phyloP scores from a whole-genome alignment of 2,329 filamentous ascomycete species.

The Pseudogymnoascus sp. region DNA sequence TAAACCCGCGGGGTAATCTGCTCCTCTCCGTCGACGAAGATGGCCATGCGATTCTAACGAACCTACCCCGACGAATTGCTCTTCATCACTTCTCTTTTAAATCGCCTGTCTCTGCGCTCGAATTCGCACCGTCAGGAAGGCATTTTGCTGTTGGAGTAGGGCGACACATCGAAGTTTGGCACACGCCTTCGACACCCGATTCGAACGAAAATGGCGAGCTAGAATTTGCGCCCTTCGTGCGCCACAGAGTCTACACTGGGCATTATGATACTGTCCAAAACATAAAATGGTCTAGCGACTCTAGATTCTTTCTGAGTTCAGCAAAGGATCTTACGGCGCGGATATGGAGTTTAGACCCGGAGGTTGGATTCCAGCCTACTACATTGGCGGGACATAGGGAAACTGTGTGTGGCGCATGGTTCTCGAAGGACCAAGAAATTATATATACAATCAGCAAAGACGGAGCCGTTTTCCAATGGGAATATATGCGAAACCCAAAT shows the following conservation, averaged over 20 bases:
- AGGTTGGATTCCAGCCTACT: constrained; percentile 83
- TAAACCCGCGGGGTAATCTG: constrained; percentile 85
- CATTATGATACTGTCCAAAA: constrained; percentile 82
- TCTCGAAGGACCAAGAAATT: constrained; percentile 86
- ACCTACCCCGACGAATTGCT: constrained; percentile 74
- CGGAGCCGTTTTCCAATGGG: constrained; percentile 92
- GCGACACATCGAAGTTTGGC: constrained; percentile 88
- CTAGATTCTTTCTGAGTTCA: constrained; percentile 85
- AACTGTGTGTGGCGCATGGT: constrained; percentile 89
- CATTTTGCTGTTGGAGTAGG: constrained; percentile 87
- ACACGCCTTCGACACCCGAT: constrained; percentile 84
- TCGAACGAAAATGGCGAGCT: constrained; percentile 70
- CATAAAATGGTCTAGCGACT: constrained; percentile 94
- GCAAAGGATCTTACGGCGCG: constrained; percentile 87
- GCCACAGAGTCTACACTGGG: constrained; percentile 75
- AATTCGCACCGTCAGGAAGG: constrained; percentile 83
- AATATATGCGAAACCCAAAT: constrained; percentile 60
- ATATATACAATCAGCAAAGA: constrained; percentile 97
- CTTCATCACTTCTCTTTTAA: constrained; percentile 97
- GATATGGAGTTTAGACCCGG: constrained; percentile 87
- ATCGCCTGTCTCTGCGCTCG: constrained; percentile 69
- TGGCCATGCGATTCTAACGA: constrained; percentile 87
- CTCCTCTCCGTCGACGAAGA: constrained; percentile 90
- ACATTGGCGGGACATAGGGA: constrained; percentile 87
- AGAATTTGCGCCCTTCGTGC: constrained; percentile 90